These are phyloP conservation scores for Buddleja alternifolia DNA, from an alignment of 257 asterid species.

Conservation along the genomic window DNA sequence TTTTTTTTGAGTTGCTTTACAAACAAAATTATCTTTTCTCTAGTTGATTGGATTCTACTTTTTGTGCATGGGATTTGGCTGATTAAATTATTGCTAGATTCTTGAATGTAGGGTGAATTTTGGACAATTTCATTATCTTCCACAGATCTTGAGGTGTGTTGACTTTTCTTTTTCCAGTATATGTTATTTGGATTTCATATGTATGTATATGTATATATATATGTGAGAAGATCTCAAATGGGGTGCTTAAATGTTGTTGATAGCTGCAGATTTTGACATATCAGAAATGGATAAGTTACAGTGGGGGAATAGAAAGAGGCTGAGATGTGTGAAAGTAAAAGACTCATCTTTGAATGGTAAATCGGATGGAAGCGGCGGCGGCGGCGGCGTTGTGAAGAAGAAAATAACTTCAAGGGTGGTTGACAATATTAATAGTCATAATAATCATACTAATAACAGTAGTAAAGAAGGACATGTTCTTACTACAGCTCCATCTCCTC, in stretches of 20 bases:
- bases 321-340: conserved; percentile 67
- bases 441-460: conserved; percentile 15
- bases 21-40: background rate
- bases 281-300: conserved; percentile 64
- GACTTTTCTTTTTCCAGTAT: conserved; percentile 30
- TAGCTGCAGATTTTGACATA: conserved; percentile 33
- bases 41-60: background rate
- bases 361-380: conserved; percentile 45
- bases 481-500: conserved; percentile 69
- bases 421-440: conserved; percentile 45
- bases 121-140: conserved; percentile 9
- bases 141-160: conserved; percentile 55
- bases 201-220: conserved; percentile 9
- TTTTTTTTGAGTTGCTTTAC: background rate
- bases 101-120: background rate
- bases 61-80: conserved; percentile 37
- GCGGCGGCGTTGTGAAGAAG: conserved; percentile 58
- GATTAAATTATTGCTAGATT: conserved; percentile 29
- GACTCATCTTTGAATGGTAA: conserved; percentile 55
- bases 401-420: conserved; percentile 68
- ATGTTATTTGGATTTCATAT: background rate
- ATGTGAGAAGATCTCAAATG: conserved; percentile 35
- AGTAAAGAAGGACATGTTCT: conserved; percentile 45
- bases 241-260: conserved; percentile 15
- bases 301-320: conserved; percentile 89